Conservation (phyloP, 1,284 basidiomycete species). For the Pseudozyma sp. region DNA sequence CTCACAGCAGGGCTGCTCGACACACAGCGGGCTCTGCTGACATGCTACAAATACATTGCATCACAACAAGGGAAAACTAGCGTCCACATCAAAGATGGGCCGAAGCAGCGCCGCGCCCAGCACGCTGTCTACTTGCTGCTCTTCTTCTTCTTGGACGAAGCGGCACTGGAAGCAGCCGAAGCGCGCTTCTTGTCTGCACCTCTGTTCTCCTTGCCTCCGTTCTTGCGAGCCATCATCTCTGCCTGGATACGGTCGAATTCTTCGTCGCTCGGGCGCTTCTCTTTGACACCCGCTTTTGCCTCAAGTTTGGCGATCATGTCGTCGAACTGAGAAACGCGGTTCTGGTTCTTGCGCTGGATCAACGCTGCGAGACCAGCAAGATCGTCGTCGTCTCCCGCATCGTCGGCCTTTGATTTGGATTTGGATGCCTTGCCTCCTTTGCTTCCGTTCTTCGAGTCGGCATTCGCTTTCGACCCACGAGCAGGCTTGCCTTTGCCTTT, state of each 20-base stretch:
- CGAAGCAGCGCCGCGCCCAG: background rate
- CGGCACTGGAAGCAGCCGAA: conserved; percentile 14
- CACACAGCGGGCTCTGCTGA: no score
- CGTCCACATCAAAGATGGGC: background rate
- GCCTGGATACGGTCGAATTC: conserved; percentile 55
- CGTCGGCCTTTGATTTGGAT: conserved; percentile 19
- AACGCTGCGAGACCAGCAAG: conserved; percentile 51
- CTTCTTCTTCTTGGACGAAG: conserved; percentile 42
- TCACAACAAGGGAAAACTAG: background rate
- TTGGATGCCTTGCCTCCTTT: conserved; percentile 27
- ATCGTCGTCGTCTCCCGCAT: conserved; percentile 51
- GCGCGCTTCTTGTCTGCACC: conserved; percentile 29
- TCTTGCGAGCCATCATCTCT: conserved; percentile 46
- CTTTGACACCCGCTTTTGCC: conserved; percentile 51
- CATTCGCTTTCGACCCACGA: conserved; percentile 9
- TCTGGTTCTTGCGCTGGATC: conserved; percentile 51
- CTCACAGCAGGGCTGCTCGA: no score
- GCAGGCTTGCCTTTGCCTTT: conserved; percentile 38
- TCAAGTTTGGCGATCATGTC: conserved; percentile 61
- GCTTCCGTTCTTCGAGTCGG: conserved; percentile 1
- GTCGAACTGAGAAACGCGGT: conserved; percentile 53
- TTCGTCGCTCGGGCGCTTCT: conserved; percentile 43
- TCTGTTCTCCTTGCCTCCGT: conserved; percentile 34
- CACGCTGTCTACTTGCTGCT: conserved; percentile 24
- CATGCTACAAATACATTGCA: conserved; percentile 27